Percentiles rank a stretch among this genome's conserved stretches.
These are phyloP conservation scores for Calocybe gangraenosa DNA, from an alignment of 768 basidiomycete genomes.

Conservation along the genomic window DNA sequence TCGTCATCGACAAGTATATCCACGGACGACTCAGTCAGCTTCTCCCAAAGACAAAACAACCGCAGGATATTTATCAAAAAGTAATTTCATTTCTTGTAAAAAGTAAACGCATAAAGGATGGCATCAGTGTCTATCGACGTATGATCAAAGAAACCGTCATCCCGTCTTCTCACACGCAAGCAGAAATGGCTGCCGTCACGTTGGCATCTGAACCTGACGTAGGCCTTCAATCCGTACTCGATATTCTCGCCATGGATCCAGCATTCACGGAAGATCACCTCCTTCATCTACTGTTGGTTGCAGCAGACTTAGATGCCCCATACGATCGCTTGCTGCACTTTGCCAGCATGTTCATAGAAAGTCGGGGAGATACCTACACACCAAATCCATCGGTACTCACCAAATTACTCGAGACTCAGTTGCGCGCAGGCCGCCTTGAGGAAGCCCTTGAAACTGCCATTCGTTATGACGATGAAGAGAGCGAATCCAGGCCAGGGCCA, in stretches of 20 bases:
- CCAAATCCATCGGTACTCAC: slow-evolving; percentile 30
- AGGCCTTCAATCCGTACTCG: slow-evolving; percentile 14
- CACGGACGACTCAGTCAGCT: slow-evolving; percentile 2
- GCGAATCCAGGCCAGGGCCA: slow-evolving; percentile 17
- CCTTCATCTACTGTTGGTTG: slow-evolving; percentile 21
- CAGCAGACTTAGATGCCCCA: slow-evolving; percentile 15
- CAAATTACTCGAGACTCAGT: slow-evolving; percentile 32
- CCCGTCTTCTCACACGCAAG: slow-evolving; percentile 31
- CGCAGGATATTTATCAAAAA: slow-evolving; percentile 5
- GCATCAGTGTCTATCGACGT: slow-evolving; percentile 34
- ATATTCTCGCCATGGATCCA: slow-evolving; percentile 18
- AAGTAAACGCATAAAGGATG: slow-evolving; percentile 30
- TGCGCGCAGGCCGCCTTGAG: slow-evolving; percentile 26
- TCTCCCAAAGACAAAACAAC: not conserved
- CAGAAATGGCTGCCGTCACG: slow-evolving; percentile 34
- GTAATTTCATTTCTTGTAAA: slow-evolving; percentile 38
- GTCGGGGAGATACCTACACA: slow-evolving; percentile 17
- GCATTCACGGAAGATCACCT: slow-evolving; percentile 26
- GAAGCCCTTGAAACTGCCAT: slow-evolving; percentile 24
- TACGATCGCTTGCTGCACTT: slow-evolving; percentile 15
- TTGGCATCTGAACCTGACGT: slow-evolving; percentile 19
- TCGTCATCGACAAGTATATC: slow-evolving; percentile 1
- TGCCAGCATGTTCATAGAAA: slow-evolving; percentile 19
- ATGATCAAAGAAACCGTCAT: slow-evolving; percentile 38
- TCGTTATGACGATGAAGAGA: slow-evolving; percentile 15